A percentile compares a stretch with the other conserved stretches of the same genome.
Evolutionary conservation across 768 basidiomycete species (phyloP).

Genomic region (Suillus tomentosus): DNA sequence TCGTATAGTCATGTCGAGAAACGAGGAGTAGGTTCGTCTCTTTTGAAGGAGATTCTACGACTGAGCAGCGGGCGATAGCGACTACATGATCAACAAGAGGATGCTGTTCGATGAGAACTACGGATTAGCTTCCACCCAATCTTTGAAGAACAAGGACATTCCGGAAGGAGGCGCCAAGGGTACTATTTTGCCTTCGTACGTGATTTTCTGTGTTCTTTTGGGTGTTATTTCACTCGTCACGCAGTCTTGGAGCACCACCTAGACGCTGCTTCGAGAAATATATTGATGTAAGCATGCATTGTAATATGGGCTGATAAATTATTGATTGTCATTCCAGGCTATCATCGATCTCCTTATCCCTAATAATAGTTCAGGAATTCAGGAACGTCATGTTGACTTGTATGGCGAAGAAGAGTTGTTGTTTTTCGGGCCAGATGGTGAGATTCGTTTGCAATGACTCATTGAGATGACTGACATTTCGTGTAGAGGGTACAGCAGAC

Average conservation of each 20-base stretch:
- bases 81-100: slow-evolving; percentile 95
- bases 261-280: slow-evolving; percentile 96
- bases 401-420: slow-evolving; percentile 90
- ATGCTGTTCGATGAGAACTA: slow-evolving; percentile 98
- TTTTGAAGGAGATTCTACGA: neutral
- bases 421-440: slow-evolving; percentile 94
- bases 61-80: slow-evolving; percentile 43
- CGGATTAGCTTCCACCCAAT: slow-evolving; percentile 90
- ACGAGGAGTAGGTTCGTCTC: slow-evolving; percentile 68
- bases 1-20: slow-evolving; percentile 90
- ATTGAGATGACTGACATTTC: slow-evolving; percentile 11
- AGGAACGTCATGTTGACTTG: slow-evolving; percentile 87
- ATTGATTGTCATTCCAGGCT: slow-evolving; percentile 46
- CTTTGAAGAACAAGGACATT: slow-evolving; percentile 97
- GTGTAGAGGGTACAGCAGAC: slow-evolving; percentile 90
- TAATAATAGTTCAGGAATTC: slow-evolving; percentile 96
- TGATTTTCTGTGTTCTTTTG: slow-evolving; percentile 14
- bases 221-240: slow-evolving; percentile 2
- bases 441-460: slow-evolving; percentile 19
- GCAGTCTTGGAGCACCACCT: slow-evolving; percentile 80
- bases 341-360: slow-evolving; percentile 94
- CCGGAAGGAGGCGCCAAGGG: slow-evolving; percentile 98
- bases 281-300: slow-evolving; percentile 68
- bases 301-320: slow-evolving; percentile 13
- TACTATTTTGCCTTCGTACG: slow-evolving; percentile 89